These are phyloP conservation scores for Vigna reflexopilosa DNA, from an alignment of 306 rosid species.

Conservation along the genomic window DNA sequence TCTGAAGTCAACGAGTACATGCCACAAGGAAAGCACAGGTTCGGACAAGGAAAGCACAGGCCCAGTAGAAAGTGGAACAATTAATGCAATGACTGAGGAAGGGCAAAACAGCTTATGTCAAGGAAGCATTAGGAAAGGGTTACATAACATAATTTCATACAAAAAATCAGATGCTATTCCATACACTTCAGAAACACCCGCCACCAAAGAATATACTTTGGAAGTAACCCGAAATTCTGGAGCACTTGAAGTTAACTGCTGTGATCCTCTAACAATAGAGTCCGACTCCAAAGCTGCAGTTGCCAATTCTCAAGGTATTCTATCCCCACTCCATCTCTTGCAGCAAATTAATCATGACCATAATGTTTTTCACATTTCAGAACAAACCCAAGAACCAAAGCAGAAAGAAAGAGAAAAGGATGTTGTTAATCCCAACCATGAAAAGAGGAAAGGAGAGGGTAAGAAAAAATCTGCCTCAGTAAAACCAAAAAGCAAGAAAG, in stretches of 20 bases:
- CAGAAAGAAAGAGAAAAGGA: conserved; percentile 47
- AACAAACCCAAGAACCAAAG: conserved; percentile 47
- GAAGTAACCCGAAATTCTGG: conserved; percentile 48
- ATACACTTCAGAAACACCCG: conserved; percentile 49
- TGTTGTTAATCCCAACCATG: conserved; percentile 46
- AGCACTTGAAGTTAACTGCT: conserved; percentile 53
- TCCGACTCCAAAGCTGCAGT: conserved; percentile 49
- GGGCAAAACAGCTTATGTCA: conserved; percentile 46
- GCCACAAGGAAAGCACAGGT: conserved; percentile 27
- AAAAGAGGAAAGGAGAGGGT: conserved; percentile 24
- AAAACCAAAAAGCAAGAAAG: conserved; percentile 55
- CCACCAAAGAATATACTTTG: conserved; percentile 37
- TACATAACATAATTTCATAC: conserved; percentile 51
- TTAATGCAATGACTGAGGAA: conserved; percentile 37
- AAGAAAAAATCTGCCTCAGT: conserved; percentile 44
- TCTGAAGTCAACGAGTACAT: conserved; percentile 48
- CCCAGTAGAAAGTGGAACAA: conserved; percentile 1
- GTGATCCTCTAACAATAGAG: conserved; percentile 54
- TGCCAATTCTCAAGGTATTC: conserved; percentile 35
- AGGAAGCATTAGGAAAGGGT: conserved; percentile 48
- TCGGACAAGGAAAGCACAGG: conserved; percentile 14
- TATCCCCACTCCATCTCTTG: conserved; percentile 25
- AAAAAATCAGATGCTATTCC: conserved; percentile 45
- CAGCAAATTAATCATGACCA: conserved; percentile 40
- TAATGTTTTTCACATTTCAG: conserved; percentile 41